Base-by-base conservation (phyloP, 2,329 filamentous ascomycete species). In the Neofusicoccum kwambonambiense region DNA sequence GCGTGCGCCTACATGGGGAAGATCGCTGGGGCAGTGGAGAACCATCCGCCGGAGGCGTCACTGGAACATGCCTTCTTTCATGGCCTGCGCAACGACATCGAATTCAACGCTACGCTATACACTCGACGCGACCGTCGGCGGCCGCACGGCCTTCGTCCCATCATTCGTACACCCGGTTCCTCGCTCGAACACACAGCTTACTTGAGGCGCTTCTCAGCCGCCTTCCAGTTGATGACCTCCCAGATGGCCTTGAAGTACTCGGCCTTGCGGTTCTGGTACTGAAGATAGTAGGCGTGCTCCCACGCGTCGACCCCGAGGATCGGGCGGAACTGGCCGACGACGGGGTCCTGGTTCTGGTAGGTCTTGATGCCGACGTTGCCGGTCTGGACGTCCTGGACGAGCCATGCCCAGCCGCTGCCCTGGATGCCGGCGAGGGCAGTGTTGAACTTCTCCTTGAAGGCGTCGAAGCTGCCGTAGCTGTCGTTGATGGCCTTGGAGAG, bases 151-250 rank as follows among this genome's bases (percentile, higher is more conserved):
- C 19, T 22, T 13, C 35, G 13, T 41, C 31, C 17, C 37, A 31
- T 42, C 39, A 27, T 19, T 56, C 52, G 37, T 34, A n/a, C 35
- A 42, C 8, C 15, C 19, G 15, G 4, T 7, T n/a, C 52, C 17
- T 22, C 27, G 22, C 15, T 17, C 19, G 7, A 8, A 15, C 8
- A 22, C 8, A n/a, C 13, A 11, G 22, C 72, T 77, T 83, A 85
- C 72, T 82, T 78, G 75, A 92, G 92, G 69, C 92, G 87, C 84
- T 89, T 87, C 78, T 91, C 89, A 50, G 92, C 93, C 37, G 90
- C 87, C 86, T 93, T 92, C 93, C 93, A 97, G 88, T 97, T 97
- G 79, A 97, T 83, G 57, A 97, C 93, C 71, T 96, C 91, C 93
- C 93, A 97, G 77, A 97, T 90, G 66, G 92, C 92, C 73, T 86